Evolutionary conservation across 331 rosid species (phyloP).

Genomic region (Cucumis variabilis): DNA sequence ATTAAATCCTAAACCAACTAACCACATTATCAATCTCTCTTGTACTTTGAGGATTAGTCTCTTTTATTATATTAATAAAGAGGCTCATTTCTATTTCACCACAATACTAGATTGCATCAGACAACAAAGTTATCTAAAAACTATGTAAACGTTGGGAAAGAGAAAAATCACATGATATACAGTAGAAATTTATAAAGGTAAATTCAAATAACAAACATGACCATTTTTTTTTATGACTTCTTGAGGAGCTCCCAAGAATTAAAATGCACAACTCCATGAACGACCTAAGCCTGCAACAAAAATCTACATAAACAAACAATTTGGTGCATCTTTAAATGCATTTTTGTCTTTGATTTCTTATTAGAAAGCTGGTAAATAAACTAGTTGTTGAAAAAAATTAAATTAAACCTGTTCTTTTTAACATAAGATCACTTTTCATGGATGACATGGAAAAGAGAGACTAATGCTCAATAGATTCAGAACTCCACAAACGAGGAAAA

Average conservation of each 20-base stretch:
- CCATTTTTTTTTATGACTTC: conserved; percentile 48
- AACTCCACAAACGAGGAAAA: no score
- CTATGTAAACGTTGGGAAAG: conserved; percentile 26
- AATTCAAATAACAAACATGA: conserved; percentile 53
- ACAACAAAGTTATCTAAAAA: not conserved
- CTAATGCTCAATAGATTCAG: no score
- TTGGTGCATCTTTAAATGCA: conserved; percentile 3
- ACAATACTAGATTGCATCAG: not conserved
- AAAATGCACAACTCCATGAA: conserved; percentile 95
- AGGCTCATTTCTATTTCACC: not conserved
- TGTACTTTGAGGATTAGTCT: no score
- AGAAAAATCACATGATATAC: not conserved
- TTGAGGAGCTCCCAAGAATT: conserved; percentile 71
- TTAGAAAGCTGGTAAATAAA: not conserved
- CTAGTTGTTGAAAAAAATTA: not conserved
- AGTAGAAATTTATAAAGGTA: not conserved
- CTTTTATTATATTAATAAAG: no score
- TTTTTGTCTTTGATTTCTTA: not conserved
- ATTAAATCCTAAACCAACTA: no score
- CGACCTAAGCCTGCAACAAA: conserved; percentile 79
- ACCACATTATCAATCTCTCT: no score
- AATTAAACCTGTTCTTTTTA: not conserved
- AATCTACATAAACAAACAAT: conserved; percentile 19
- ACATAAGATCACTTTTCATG: no score
- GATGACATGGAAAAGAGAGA: no score